These are phyloP conservation scores for Pyrus betulifolia DNA, from an alignment of 306 rosid genomes.

Conservation along the genomic window DNA sequence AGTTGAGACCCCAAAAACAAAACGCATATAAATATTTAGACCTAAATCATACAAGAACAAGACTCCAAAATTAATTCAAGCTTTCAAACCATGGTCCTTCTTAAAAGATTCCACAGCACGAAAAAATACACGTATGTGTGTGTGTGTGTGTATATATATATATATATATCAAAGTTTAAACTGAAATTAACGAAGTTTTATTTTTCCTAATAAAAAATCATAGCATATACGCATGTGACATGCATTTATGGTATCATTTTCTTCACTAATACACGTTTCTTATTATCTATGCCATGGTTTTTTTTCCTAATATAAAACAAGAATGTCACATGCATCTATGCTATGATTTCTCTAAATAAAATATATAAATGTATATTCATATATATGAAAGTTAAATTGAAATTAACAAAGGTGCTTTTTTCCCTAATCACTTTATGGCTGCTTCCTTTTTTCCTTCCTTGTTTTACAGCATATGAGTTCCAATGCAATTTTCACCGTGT, in stretches of 20 bases:
- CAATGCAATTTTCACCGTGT: conserved; percentile 55
- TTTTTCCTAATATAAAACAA: too few relatives aligned
- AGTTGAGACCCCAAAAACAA: neutral
- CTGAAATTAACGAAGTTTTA: conserved; percentile 14
- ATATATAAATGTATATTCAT: neutral
- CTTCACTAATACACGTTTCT: too few relatives aligned
- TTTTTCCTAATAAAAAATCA: neutral
- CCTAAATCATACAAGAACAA: conserved; percentile 6
- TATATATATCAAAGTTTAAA: conserved; percentile 23
- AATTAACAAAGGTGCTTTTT: conserved; percentile 11
- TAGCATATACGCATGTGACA: too few relatives aligned
- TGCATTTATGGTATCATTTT: too few relatives aligned
- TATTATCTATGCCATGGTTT: too few relatives aligned
- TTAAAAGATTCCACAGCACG: conserved; percentile 30
- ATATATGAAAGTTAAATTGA: conserved; percentile 21
- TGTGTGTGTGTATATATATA: neutral
- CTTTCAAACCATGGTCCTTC: conserved; percentile 33
- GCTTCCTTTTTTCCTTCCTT: neutral
- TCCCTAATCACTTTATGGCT: neutral
- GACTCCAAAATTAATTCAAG: conserved; percentile 16
- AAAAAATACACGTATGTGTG: neutral
- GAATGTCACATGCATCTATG: too few relatives aligned
- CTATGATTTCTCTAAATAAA: too few relatives aligned
- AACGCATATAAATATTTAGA: neutral
- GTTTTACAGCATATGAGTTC: conserved; percentile 30